Percentiles rank a stretch among this genome's conserved stretches.
Conservation (phyloP, 345 rosid genomes). For the Salix purpurea region DNA sequence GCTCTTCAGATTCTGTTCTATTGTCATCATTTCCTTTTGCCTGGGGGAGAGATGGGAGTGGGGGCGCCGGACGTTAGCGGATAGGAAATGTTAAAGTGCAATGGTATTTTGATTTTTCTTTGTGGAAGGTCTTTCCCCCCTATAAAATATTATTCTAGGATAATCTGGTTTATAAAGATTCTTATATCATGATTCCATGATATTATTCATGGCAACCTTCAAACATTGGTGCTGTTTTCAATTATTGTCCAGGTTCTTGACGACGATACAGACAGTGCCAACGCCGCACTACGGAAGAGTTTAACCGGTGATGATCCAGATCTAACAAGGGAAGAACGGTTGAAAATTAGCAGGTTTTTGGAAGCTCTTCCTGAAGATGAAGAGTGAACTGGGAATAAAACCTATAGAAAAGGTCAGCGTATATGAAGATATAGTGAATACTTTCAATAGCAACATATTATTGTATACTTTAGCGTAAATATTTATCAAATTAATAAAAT, state of each 20-base stretch:
- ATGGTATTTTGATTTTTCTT: neutral
- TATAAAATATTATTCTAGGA: neutral
- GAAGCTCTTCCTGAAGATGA: slow-evolving; percentile 43
- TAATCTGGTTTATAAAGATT: neutral
- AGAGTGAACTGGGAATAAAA: slow-evolving; percentile 17
- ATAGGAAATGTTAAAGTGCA: neutral
- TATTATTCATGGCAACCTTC: neutral
- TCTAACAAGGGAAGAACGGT: slow-evolving; percentile 53
- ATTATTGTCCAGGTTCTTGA: slow-evolving; percentile 43
- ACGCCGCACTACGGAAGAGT: slow-evolving; percentile 45
- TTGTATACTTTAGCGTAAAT: neutral
- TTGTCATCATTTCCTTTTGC: neutral
- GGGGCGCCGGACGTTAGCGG: neutral
- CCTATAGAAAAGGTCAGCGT: neutral
- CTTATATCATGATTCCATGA: neutral
- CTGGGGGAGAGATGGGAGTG: neutral
- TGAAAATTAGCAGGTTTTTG: slow-evolving; percentile 52
- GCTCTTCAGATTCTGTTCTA: neutral
- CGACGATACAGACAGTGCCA: slow-evolving; percentile 36
- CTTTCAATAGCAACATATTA: neutral
- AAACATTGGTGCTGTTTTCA: neutral
- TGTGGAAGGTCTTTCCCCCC: neutral
- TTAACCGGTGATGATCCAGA: slow-evolving; percentile 53
- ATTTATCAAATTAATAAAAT: neutral
- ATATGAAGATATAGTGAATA: slow-evolving; percentile 5